A percentile compares a stretch with the other conserved stretches of the same genome.
phyloP scores from a whole-genome alignment of 2,329 filamentous ascomycete species.

The Exophiala viscosa region DNA sequence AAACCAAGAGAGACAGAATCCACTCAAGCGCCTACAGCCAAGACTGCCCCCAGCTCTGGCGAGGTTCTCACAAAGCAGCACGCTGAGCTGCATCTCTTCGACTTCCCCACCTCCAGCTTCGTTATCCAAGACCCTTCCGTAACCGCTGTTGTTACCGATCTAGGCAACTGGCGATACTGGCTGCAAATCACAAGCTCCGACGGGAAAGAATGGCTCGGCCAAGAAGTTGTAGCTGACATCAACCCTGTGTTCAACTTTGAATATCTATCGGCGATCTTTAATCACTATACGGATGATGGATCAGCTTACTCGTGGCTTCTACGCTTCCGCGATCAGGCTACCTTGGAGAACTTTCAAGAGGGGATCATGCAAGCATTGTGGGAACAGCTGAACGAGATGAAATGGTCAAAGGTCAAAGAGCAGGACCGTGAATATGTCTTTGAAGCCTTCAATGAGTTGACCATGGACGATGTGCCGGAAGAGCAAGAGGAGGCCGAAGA shows the following conservation, averaged over 20 bases:
- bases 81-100: constrained; percentile 89
- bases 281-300: constrained; percentile 84
- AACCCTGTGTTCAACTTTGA: constrained; percentile 99
- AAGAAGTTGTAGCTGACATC: constrained; percentile 81
- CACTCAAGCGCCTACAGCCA: constrained; percentile 59
- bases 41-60: constrained; percentile 60
- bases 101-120: constrained; percentile 83
- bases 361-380: constrained; percentile 93
- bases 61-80: constrained; percentile 71
- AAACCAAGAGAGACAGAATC: constrained; percentile 39
- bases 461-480: constrained; percentile 74
- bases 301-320: constrained; percentile 94
- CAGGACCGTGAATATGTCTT: constrained; percentile 90
- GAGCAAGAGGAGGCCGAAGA: constrained; percentile 56
- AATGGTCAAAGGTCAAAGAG: constrained; percentile 91
- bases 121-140: constrained; percentile 72
- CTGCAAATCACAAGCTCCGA: constrained; percentile 71
- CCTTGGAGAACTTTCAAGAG: constrained; percentile 83
- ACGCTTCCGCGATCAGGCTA: constrained; percentile 78
- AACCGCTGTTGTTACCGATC: constrained; percentile 74
- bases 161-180: constrained; percentile 94
- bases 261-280: constrained; percentile 98
- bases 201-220: constrained; percentile 79
- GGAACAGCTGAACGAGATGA: constrained; percentile 91
- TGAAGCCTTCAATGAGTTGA: constrained; percentile 90